Conservation (phyloP, 2,329 filamentous ascomycete genomes). For the Dactylellina cionopaga region DNA sequence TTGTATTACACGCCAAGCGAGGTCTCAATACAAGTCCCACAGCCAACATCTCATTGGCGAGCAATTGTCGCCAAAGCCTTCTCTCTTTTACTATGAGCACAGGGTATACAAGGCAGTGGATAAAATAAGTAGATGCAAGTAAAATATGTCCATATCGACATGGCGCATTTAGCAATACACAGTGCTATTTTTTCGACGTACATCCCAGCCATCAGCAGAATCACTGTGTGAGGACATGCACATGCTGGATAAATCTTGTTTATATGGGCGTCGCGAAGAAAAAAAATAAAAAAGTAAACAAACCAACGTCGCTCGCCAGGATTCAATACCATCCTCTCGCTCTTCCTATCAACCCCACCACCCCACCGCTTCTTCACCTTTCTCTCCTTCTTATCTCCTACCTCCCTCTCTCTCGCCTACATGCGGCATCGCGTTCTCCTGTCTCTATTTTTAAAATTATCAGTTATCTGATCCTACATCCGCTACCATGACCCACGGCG, state of each 20-base stretch:
- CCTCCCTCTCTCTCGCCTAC: not conserved
- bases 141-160: too few species aligned
- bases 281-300: constrained; percentile 10
- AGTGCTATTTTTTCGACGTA: not conserved
- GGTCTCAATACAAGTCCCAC: not conserved
- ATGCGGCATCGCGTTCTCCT: not conserved
- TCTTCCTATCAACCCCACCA: not conserved
- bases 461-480: not conserved
- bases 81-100: too few species aligned
- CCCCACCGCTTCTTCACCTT: not conserved
- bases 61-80: too few species aligned
- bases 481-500: constrained; percentile 22
- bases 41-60: too few species aligned
- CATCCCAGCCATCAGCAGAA: not conserved
- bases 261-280: not conserved
- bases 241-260: too few species aligned
- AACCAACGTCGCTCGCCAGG: not conserved
- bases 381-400: not conserved
- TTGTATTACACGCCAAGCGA: not conserved
- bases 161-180: too few species aligned
- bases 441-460: not conserved
- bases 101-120: too few species aligned
- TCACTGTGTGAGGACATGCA: too few species aligned
- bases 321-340: not conserved
- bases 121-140: too few species aligned